Percentiles rank a stretch among this genome's conserved stretches.
Conservation (phyloP, 2,329 filamentous ascomycete genomes). For the Lasiodiplodia gonubiensis region DNA sequence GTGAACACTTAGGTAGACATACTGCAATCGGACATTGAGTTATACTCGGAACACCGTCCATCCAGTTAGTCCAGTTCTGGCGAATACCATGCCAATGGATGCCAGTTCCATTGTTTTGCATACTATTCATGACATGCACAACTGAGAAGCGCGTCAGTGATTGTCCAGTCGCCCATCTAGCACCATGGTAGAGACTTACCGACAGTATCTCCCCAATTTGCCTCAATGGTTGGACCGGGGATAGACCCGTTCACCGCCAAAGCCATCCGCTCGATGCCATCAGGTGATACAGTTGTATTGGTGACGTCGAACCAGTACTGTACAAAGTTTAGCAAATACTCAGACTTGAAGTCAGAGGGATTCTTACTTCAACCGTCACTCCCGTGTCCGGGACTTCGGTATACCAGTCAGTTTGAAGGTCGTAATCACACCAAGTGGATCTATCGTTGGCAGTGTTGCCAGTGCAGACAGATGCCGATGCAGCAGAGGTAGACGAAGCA, state of each 20-base stretch:
- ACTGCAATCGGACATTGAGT: constrained; percentile 69
- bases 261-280: constrained; percentile 68
- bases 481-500: neutral
- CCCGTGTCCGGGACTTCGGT: constrained; percentile 58
- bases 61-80: constrained; percentile 69
- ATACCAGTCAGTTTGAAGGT: constrained; percentile 60
- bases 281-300: constrained; percentile 64
- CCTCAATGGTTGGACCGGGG: constrained; percentile 72
- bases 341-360: too few relatives aligned
- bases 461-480: constrained; percentile 33
- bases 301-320: constrained; percentile 61
- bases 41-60: constrained; percentile 72
- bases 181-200: neutral
- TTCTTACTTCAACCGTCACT: constrained; percentile 52
- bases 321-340: constrained; percentile 46
- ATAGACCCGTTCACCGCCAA: constrained; percentile 80
- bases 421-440: constrained; percentile 51
- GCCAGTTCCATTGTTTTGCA: constrained; percentile 66
- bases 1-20: neutral
- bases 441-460: constrained; percentile 41
- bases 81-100: constrained; percentile 75
- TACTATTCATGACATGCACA: constrained; percentile 63
- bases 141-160: constrained; percentile 37
- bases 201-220: constrained; percentile 63
- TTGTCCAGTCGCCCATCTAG: too few relatives aligned